Conservation (phyloP, 371 early-diverging fungal species). For the Haplosporangium sp. region DNA sequence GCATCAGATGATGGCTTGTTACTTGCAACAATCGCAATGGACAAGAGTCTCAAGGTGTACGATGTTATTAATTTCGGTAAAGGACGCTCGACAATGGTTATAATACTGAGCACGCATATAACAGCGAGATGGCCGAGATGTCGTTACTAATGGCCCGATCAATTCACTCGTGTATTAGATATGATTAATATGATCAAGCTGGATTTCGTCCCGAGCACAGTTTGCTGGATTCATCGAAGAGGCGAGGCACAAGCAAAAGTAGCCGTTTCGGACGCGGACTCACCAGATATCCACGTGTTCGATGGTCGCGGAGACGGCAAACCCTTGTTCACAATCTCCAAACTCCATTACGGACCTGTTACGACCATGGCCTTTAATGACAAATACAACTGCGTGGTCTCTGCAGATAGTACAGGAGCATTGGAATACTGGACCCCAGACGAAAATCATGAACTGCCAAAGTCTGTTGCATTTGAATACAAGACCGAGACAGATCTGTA, state of each 20-base stretch:
- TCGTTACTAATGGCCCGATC: neutral
- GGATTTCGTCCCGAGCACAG: constrained; percentile 76
- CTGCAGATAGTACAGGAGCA: constrained; percentile 88
- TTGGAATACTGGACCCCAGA: constrained; percentile 93
- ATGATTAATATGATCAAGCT: constrained; percentile 96
- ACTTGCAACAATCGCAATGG: constrained; percentile 86
- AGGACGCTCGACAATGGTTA: neutral
- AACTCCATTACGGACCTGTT: constrained; percentile 82
- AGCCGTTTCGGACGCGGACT: constrained; percentile 84
- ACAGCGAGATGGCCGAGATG: neutral
- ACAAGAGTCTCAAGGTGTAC: constrained; percentile 91
- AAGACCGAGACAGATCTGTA: constrained; percentile 96
- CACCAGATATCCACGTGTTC: constrained; percentile 78
- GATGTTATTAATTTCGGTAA: constrained; percentile 95
- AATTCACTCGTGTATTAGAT: constrained; percentile 61
- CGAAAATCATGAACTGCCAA: constrained; percentile 72
- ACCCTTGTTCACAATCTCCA: constrained; percentile 71
- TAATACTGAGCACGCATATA: neutral
- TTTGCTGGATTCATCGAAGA: constrained; percentile 89
- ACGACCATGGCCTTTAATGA: constrained; percentile 85
- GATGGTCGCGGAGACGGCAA: constrained; percentile 80
- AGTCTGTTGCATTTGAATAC: constrained; percentile 75
- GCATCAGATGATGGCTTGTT: constrained; percentile 82
- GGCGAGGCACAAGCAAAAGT: constrained; percentile 86
- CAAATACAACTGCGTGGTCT: constrained; percentile 79